Conservation (phyloP, 2,329 filamentous ascomycete species). For the Paracamarosporium sp. region DNA sequence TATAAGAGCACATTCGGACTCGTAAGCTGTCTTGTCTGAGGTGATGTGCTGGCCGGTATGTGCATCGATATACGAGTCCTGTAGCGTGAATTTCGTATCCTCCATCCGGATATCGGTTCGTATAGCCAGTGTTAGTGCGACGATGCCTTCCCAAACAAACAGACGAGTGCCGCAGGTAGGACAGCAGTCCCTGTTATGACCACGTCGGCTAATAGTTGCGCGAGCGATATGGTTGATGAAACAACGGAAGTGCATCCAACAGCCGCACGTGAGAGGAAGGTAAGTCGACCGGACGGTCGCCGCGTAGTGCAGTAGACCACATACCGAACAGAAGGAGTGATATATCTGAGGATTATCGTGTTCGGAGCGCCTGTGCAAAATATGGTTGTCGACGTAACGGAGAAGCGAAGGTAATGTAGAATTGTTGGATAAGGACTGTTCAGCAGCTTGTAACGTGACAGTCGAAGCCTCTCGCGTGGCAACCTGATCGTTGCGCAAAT, state of each 20-base stretch:
- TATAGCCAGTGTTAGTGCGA: constrained; percentile 23
- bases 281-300: constrained; percentile 13
- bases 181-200: constrained; percentile 15
- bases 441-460: not conserved
- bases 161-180: constrained; percentile 19
- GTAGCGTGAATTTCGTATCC: not conserved
- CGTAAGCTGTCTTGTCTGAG: constrained; percentile 12
- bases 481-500: not conserved
- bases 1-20: constrained; percentile 23
- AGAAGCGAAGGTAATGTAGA: constrained; percentile 22
- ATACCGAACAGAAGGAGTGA: constrained; percentile 13
- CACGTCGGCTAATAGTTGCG: not conserved
- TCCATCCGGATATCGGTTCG: constrained; percentile 21
- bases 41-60: not conserved
- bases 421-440: not conserved
- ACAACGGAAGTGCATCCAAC: constrained; percentile 36
- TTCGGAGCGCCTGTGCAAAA: constrained; percentile 12
- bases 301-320: constrained; percentile 4
- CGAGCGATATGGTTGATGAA: constrained; percentile 17
- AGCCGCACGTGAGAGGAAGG: constrained; percentile 26
- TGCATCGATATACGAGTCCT: not conserved
- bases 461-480: not conserved
- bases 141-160: constrained; percentile 30
- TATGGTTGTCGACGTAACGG: constrained; percentile 27
- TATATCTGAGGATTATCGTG: constrained; percentile 17